Conservation (phyloP, 345 rosid genomes). For the Eucalyptus marginata region DNA sequence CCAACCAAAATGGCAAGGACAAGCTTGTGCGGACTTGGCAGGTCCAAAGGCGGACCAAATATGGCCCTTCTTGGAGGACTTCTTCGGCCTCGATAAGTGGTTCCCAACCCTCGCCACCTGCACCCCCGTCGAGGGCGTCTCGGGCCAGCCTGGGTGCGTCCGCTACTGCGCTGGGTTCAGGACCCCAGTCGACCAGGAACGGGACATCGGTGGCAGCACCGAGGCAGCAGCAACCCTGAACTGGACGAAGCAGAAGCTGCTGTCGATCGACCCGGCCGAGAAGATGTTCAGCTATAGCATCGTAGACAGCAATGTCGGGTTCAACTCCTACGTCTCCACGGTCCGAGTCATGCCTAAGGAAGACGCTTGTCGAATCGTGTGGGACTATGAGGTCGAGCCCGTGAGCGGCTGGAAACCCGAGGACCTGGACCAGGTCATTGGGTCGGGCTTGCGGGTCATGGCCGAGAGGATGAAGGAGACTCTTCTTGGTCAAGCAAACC, state of each 20-base stretch:
- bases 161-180: conserved; percentile 43
- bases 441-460: conserved; percentile 23
- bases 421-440: conserved; percentile 23
- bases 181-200: conserved; percentile 10
- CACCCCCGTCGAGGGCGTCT: conserved; percentile 11
- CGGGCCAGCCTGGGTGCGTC: conserved; percentile 37
- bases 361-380: conserved; percentile 17
- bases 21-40: conserved; percentile 6
- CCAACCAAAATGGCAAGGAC: conserved; percentile 31
- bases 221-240: neutral
- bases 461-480: conserved; percentile 30
- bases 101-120: conserved; percentile 39
- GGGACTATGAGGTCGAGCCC: conserved; percentile 39
- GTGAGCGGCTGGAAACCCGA: conserved; percentile 14
- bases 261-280: conserved; percentile 9
- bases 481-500: neutral
- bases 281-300: conserved; percentile 15
- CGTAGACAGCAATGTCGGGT: conserved; percentile 31
- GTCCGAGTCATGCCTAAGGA: conserved; percentile 4
- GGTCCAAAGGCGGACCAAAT: conserved; percentile 21
- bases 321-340: conserved; percentile 12
- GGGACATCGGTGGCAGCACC: neutral
- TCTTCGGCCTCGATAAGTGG: conserved; percentile 37
- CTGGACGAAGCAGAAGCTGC: conserved; percentile 38
- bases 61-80: conserved; percentile 37